phyloP scores from a whole-genome alignment of 2,329 filamentous ascomycete genomes.

The Penicillium sp. region DNA sequence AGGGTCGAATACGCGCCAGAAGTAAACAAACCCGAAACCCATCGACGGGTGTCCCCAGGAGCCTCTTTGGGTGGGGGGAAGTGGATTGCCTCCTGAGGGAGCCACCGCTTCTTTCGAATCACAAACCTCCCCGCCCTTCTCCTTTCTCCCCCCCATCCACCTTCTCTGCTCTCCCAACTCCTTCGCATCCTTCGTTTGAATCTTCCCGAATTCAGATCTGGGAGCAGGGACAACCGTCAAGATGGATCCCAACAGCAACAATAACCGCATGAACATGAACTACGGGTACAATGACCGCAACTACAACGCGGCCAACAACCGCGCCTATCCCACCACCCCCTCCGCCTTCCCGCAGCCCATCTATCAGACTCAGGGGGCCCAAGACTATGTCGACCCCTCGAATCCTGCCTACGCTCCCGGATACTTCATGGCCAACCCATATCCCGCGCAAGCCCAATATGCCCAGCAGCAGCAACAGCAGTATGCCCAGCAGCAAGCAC shows the following conservation, averaged over 20 bases:
- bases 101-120: constrained; percentile 33
- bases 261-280: constrained; percentile 54
- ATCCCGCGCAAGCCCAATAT: constrained; percentile 52
- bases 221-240: constrained; percentile 54
- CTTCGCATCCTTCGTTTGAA: constrained; percentile 17
- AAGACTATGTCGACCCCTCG: constrained; percentile 61
- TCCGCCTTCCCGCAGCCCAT: constrained; percentile 96
- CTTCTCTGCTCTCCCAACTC: constrained; percentile 19
- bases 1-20: background rate
- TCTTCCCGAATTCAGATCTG: constrained; percentile 9
- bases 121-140: constrained; percentile 18
- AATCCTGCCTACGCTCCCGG: constrained; percentile 46
- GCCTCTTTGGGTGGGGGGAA: background rate
- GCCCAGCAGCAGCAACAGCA: constrained; percentile 51
- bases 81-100: constrained; percentile 29
- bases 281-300: constrained; percentile 63
- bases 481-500: constrained; percentile 52
- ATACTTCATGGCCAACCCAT: constrained; percentile 67
- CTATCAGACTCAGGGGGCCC: constrained; percentile 61
- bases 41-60: background rate
- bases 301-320: constrained; percentile 64
- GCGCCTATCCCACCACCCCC: constrained; percentile 82
- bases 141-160: constrained; percentile 14
- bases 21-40: constrained; percentile 1
- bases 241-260: constrained; percentile 61